Base-by-base conservation (phyloP, 345 rosid species). In the Lumnitzera racemosa region DNA sequence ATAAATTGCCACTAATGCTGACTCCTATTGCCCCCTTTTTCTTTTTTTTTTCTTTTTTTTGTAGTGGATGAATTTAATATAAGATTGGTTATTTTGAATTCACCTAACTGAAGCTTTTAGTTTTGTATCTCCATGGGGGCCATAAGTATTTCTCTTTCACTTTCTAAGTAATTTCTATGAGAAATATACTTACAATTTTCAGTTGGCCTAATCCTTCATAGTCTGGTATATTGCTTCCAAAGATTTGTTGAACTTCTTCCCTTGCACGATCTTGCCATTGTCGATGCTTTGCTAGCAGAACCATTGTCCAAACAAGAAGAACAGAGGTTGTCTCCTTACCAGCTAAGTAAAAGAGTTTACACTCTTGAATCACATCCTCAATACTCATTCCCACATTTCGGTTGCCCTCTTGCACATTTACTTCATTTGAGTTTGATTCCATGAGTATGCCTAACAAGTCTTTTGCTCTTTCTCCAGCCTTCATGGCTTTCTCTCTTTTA, bases 401-500 rank as follows among this genome's bases (percentile, higher is more conserved):
- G 10, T 55, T 46, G 0, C 49, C 57, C 51, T 71, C 77, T 56
- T 76, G 53, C 2, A 54, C 73, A 0, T 31, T 53, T 11, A 50
- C 66, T 36, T 36, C 43, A 36, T 36, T 36, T 4, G 10, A 36
- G 43, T 36, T 36, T 36, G 43, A 36, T 9, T 36, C 43, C 43
- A 36, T 36, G 43, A 36, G 43, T 36, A 36, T 36, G 9, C 43
- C 43, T 36, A 36, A 36, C 43, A 36, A 36, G 43, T 36, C 43
- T 36, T 7, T 7, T 36, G 9, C 43, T 2, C 11, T 36, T 64
- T 76, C 75, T 13, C 85, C 71, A 2, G 58, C 61, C 41, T 62
- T 70, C 53, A 68, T 63, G 2, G 76, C 72, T 23, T 67, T 75
- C 63, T 76, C 82, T 36, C 79, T 69, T 61, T 72, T 74, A 46